A percentile compares a stretch with the other conserved stretches of the same genome.
Conservation (phyloP, 768 basidiomycete species). For the Russula brevipes region DNA sequence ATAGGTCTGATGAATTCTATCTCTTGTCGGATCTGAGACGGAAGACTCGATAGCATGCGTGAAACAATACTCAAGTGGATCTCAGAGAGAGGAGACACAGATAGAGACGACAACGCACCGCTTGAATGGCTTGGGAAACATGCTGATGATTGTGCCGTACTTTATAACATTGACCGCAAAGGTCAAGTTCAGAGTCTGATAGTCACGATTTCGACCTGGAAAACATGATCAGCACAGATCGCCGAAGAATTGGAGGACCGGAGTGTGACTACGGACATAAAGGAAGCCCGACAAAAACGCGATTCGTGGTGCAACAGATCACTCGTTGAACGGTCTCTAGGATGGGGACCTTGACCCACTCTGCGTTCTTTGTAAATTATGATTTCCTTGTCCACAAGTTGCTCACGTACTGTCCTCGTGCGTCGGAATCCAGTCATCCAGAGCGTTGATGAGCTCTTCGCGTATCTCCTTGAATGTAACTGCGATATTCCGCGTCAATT, state of each 20-base stretch:
- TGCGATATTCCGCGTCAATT: too few relatives aligned
- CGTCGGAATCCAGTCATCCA: constrained; percentile 32
- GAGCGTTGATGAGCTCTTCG: constrained; percentile 28
- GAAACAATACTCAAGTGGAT: too few relatives aligned
- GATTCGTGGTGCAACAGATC: constrained; percentile 31
- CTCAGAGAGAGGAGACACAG: too few relatives aligned
- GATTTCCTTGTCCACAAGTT: not conserved
- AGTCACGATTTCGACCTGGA: too few relatives aligned
- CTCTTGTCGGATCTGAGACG: too few relatives aligned
- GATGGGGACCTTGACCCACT: not conserved
- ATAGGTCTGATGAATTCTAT: too few relatives aligned
- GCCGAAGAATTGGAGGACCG: not conserved
- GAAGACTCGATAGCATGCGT: too few relatives aligned
- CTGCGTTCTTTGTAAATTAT: constrained; percentile 27
- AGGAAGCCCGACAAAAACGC: constrained; percentile 35
- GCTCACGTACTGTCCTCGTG: constrained; percentile 18
- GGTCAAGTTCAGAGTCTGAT: constrained; percentile 14
- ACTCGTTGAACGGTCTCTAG: constrained; percentile 28
- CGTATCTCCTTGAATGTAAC: constrained; percentile 23
- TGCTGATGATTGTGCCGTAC: constrained; percentile 29
- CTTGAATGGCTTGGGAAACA: constrained; percentile 8
- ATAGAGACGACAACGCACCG: too few relatives aligned
- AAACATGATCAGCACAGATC: constrained; percentile 15
- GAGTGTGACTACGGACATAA: constrained; percentile 29
- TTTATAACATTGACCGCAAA: constrained; percentile 34